phyloP scores from a whole-genome alignment of 2,329 filamentous ascomycete species.

The Monosporascus sp. region DNA sequence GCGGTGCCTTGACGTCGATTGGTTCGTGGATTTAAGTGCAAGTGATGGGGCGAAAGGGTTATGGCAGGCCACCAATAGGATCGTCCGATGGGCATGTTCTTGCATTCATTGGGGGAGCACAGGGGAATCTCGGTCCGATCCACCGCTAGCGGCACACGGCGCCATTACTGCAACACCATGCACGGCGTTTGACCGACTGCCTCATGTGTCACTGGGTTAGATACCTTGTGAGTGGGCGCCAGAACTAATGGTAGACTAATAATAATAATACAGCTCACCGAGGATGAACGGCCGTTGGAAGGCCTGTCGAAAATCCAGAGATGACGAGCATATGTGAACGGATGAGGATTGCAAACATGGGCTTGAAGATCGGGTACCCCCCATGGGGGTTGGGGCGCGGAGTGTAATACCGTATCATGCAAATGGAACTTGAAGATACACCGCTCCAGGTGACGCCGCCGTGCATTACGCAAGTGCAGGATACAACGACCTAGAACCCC shows the following conservation, averaged over 20 bases:
- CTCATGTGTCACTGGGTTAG: not conserved
- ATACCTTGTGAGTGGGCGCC: not conserved
- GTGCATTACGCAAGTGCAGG: too few species aligned
- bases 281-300: too few species aligned
- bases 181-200: conserved; percentile 9
- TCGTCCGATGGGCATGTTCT: conserved; percentile 7
- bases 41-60: conserved; percentile 3
- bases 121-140: conserved; percentile 22
- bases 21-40: conserved; percentile 18
- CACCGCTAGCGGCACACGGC: conserved; percentile 7
- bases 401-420: not conserved
- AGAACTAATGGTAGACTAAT: too few species aligned
- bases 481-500: too few species aligned
- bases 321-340: not conserved
- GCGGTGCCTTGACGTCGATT: conserved; percentile 9
- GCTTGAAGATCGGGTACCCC: not conserved
- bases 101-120: conserved; percentile 9
- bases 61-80: conserved; percentile 17
- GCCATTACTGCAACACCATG: not conserved
- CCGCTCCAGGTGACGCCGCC: not conserved
- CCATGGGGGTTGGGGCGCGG: not conserved
- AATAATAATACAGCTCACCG: too few species aligned
- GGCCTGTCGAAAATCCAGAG: not conserved
- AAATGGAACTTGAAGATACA: not conserved
- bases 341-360: not conserved